Percentiles rank a stretch among this genome's conserved stretches.
Evolutionary conservation across 495 filamentous ascomycete species (phyloP).

Genomic region (Xanthoparmelia taractica): DNA sequence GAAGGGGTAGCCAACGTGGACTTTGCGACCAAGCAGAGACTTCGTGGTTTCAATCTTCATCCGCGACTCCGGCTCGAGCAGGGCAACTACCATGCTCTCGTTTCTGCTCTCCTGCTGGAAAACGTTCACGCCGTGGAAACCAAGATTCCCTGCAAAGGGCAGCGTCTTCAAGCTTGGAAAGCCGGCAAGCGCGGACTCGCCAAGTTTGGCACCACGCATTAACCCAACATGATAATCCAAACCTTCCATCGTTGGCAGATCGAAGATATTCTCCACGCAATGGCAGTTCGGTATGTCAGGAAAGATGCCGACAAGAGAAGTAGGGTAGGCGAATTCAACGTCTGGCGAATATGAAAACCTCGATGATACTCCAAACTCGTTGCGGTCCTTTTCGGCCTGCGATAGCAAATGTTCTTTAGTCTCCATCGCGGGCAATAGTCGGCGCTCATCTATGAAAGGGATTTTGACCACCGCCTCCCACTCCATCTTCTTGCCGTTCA

Average conservation of each 20-base stretch:
- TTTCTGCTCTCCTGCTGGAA: constrained; percentile 96
- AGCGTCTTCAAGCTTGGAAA: constrained; percentile 86
- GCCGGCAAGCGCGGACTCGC: constrained; percentile 72
- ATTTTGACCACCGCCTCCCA: constrained; percentile 99
- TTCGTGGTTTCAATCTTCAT: constrained; percentile 66
- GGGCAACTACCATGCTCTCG: constrained; percentile 88
- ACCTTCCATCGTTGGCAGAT: constrained; percentile 86
- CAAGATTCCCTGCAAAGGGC: constrained; percentile 68
- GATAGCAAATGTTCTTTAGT: constrained; percentile 70
- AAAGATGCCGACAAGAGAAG: constrained; percentile 82
- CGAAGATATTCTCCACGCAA: constrained; percentile 92
- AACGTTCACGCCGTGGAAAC: constrained; percentile 88
- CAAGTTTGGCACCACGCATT: constrained; percentile 79
- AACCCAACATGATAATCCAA: constrained; percentile 78
- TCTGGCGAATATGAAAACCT: constrained; percentile 84
- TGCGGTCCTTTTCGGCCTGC: constrained; percentile 68
- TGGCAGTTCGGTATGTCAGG: constrained; percentile 79
- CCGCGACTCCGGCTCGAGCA: constrained; percentile 63
- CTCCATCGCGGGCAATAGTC: constrained; percentile 76
- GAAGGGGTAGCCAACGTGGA: constrained; percentile 93
- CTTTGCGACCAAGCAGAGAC: constrained; percentile 69
- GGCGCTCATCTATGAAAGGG: constrained; percentile 90
- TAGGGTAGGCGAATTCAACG: constrained; percentile 71
- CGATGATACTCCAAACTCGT: constrained; percentile 82
- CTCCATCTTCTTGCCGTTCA: constrained; percentile 99